Evolutionary conservation across 129 eudicot species (phyloP).

Genomic region (Apium graveolens): DNA sequence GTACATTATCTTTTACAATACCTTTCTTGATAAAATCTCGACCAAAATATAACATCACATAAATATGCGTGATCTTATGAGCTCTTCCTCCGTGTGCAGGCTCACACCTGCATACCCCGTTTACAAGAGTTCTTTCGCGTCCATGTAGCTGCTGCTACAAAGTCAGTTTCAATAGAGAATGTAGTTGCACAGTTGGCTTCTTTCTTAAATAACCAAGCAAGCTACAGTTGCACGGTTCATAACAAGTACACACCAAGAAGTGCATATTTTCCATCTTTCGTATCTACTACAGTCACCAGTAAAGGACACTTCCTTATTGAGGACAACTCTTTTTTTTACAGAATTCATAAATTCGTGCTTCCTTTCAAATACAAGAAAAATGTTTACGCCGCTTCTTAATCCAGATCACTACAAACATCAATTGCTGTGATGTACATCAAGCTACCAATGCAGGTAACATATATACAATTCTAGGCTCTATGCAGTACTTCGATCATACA

Average conservation of each 20-base stretch:
- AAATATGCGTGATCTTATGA: no score
- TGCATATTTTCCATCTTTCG: background rate
- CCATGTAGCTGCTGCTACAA: background rate
- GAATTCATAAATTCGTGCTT: background rate
- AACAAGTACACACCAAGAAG: background rate
- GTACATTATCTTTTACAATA: no score
- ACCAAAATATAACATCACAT: no score
- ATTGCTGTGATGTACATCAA: background rate
- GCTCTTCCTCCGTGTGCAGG: no score
- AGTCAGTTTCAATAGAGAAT: background rate
- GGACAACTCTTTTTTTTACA: background rate
- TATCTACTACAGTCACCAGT: background rate
- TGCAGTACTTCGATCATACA: no score
- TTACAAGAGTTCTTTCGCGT: no score
- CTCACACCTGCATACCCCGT: no score
- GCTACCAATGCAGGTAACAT: background rate
- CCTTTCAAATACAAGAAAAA: background rate
- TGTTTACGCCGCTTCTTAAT: background rate
- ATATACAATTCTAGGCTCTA: no score
- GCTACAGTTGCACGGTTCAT: background rate
- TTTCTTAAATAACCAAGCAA: no score
- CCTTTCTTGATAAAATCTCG: no score
- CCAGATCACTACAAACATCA: background rate
- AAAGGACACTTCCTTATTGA: background rate
- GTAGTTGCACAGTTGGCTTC: background rate